Evolutionary conservation across 169 alveolate genomes (phyloP).

Genomic region (Sarcocystis neurona): DNA sequence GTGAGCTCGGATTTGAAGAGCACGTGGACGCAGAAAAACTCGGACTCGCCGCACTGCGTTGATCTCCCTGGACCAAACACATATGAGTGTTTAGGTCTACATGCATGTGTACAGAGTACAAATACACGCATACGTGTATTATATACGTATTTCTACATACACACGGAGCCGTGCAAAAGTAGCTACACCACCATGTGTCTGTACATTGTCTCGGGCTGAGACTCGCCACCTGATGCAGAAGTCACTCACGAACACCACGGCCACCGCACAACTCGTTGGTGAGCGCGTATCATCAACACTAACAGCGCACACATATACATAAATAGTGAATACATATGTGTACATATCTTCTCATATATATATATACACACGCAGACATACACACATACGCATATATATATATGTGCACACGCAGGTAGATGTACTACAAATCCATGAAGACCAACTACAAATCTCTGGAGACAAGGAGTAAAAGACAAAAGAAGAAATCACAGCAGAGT

Average conservation of each 20-base stretch:
- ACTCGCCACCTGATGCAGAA: too few species aligned
- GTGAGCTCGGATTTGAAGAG: conserved; percentile 18
- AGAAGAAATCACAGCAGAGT: neutral
- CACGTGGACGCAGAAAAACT: conserved; percentile 34
- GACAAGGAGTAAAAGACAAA: neutral
- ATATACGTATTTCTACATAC: too few species aligned
- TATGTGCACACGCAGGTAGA: neutral
- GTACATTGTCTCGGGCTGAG: too few species aligned
- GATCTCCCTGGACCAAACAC: neutral
- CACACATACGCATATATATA: neutral
- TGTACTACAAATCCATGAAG: neutral
- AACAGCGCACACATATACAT: neutral
- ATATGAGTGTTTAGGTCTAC: too few species aligned
- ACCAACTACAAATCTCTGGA: neutral
- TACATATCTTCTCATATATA: neutral
- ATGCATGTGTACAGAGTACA: too few species aligned
- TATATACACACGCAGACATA: neutral
- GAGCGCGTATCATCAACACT: neutral
- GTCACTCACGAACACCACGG: too few species aligned
- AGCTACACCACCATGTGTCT: too few species aligned
- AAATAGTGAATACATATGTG: neutral
- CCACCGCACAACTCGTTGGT: too few species aligned
- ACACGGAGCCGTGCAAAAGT: too few species aligned
- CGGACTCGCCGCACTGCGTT: conserved; percentile 19
- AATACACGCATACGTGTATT: too few species aligned